These are phyloP conservation scores for Ogataea nitratoaversa DNA, from an alignment of 805 yeast genomes.

Conservation along the genomic window DNA sequence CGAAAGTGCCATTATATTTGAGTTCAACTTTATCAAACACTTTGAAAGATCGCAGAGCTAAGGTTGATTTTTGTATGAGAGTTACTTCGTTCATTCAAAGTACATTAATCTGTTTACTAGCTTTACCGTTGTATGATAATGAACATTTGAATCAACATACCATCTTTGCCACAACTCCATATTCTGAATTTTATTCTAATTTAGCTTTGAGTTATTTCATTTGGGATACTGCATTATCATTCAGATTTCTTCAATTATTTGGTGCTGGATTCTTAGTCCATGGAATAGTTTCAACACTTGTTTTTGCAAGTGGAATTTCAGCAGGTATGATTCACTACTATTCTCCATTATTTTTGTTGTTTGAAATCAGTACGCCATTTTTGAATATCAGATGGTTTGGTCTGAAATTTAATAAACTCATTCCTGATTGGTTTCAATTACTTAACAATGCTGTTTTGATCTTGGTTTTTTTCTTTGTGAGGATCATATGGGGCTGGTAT, in stretches of 20 bases:
- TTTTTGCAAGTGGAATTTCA: conserved; percentile 25
- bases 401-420: conserved; percentile 23
- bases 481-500: conserved; percentile 38
- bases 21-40: background rate
- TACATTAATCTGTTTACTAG: conserved; percentile 25
- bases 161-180: conserved; percentile 33
- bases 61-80: conserved; percentile 30
- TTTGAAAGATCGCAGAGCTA: conserved; percentile 14
- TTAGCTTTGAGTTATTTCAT: conserved; percentile 33
- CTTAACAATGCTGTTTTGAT: conserved; percentile 32
- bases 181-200: conserved; percentile 25
- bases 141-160: conserved; percentile 25
- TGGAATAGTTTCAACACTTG: conserved; percentile 33
- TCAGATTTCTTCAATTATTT: conserved; percentile 24
- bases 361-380: conserved; percentile 36
- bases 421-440: conserved; percentile 28
- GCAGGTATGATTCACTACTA: conserved; percentile 30
- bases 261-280: conserved; percentile 35
- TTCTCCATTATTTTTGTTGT: conserved; percentile 32
- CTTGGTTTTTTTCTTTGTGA: conserved; percentile 30
- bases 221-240: conserved; percentile 33
- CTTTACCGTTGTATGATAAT: conserved; percentile 29
- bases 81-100: conserved; percentile 33
- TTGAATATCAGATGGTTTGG: conserved; percentile 35
- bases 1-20: conserved; percentile 11